Base-by-base conservation (phyloP, 139 green algal species). In the Microglena sp. region DNA sequence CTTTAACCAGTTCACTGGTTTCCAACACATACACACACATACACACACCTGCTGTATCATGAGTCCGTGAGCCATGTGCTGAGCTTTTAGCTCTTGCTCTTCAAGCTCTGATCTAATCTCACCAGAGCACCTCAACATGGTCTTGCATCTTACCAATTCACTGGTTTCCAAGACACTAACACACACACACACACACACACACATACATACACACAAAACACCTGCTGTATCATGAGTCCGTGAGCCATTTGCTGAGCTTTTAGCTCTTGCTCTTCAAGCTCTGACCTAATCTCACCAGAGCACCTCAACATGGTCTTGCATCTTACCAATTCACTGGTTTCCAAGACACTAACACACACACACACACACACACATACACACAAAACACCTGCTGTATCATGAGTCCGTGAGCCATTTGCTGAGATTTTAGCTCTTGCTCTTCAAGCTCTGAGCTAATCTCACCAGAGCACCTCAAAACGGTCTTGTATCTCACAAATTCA, bases 211-310 rank as follows among this genome's bases (percentile, higher is more conserved):
- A n/a, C n/a, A n/a, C n/a, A n/a, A n/a, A n/a, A n/a, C n/a, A 50
- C 40, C 40, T 50, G 40, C 15, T 18, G 40, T 18, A 50, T 40
- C 27, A n/a, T n/a, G 15, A 59, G 15, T 11, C 28, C 18, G 28
- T 31, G 15, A 59, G 50, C 15, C 21, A n/a, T 59, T 18, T 36
- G 28, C 28, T 64, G 27, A 32, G 53, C 0, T 18, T 18, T 15
- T 21, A 30, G 24, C n/a, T n/a, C 11, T 21, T 32, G n/a, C 45
- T 22, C 32, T 45, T 30, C 55, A 8, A 50, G 24, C 18, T 0
- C 68, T 7, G 33, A 73, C 64, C 76, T 82, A 72, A 33, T 69
- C 63, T 11, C 67, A 30, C 21, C 62, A 66, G 11, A 83, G 69
- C 40, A 70, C 45, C 31, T 71, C 31, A 22, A 72, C 73, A 11